Evolutionary conservation across 257 asterid genomes (phyloP), one percentile per base, ranked within the genome.

Genomic region (Capsicum rhomboideum): DNA sequence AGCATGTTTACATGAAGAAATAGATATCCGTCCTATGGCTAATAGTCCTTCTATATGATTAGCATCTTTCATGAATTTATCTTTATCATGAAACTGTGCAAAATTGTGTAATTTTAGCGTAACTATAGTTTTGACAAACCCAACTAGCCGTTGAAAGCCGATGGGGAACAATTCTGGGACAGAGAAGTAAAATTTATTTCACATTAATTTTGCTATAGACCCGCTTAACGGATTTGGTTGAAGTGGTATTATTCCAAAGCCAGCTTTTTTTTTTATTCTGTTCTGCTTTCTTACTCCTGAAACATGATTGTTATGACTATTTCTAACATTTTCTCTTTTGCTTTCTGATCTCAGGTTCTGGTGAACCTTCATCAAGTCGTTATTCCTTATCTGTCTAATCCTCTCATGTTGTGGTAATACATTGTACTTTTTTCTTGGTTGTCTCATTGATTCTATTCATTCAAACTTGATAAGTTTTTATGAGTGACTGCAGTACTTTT

Each of bases 301-400:
- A 67, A n/a, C 37, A 68, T 18, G 64, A 44, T 16, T 37, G n/a
- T 37, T 64, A 78, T 82, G 64, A 50, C 20, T 9, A 81, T 26
- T 69, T 29, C 56, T 79, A 83, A 61, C 67, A 42, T 83, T 18
- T 84, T 77, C 69, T 82, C 46, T 71, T 69, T 28, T 86, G 78
- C 72, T 52, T 20, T 74, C 23, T 74, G 59, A 82, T 64, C 86
- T 8, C 91, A 96, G 99, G 97, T 96, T 92, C 96, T 96, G 84
- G 95, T 89, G 28, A 85, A 90, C 46, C 95, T 96, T 88, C 97
- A 94, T 86, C 91, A 90, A 83, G 77, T 87, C 67, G 98, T 96
- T 85, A 91, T 96, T 83, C 97, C 98, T 53, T 66, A 92, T 86
- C 92, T 96, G 85, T 89, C 98, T 80, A 96, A 93, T 84, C 99